Conservation (phyloP, 2,329 filamentous ascomycete genomes). For the Paraphoma sp. region DNA sequence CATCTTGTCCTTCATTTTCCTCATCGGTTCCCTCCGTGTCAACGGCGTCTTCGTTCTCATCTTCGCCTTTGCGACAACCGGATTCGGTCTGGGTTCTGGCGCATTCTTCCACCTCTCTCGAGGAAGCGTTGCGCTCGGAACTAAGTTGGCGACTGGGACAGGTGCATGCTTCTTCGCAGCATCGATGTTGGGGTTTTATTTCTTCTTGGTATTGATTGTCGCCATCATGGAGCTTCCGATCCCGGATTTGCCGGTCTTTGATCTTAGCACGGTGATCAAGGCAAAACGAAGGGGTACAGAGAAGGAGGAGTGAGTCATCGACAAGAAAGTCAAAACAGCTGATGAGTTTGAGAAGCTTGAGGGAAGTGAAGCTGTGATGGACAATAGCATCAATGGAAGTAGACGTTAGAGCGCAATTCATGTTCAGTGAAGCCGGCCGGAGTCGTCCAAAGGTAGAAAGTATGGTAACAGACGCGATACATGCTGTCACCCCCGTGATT, state of each 20-base stretch:
- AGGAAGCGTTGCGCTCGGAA: constrained; percentile 8
- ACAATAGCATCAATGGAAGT: too few relatives aligned
- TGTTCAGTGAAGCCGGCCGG: too few relatives aligned
- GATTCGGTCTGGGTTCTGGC: constrained; percentile 21
- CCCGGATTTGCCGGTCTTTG: constrained; percentile 15
- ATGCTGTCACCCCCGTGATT: too few relatives aligned
- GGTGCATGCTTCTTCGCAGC: constrained; percentile 23
- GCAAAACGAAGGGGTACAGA: constrained; percentile 4
- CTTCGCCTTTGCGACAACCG: constrained; percentile 20
- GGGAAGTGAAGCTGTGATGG: too few relatives aligned
- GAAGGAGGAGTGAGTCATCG: constrained; percentile 15
- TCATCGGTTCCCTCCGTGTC: constrained; percentile 18
- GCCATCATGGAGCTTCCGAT: constrained; percentile 25
- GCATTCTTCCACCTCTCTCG: constrained; percentile 18
- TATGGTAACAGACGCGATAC: too few relatives aligned
- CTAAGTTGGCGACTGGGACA: constrained; percentile 9
- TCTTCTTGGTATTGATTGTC: constrained; percentile 14
- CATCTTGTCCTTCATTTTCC: constrained; percentile 22
- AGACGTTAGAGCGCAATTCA: too few relatives aligned
- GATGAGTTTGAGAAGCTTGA: too few relatives aligned
- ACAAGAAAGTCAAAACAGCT: background rate
- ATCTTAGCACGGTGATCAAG: constrained; percentile 22
- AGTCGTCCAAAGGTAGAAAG: too few relatives aligned
- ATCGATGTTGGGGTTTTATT: constrained; percentile 19
- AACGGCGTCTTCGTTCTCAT: constrained; percentile 24